Base-by-base conservation (phyloP, 2,329 filamentous ascomycete genomes). In the Pseudopithomyces maydicus region DNA sequence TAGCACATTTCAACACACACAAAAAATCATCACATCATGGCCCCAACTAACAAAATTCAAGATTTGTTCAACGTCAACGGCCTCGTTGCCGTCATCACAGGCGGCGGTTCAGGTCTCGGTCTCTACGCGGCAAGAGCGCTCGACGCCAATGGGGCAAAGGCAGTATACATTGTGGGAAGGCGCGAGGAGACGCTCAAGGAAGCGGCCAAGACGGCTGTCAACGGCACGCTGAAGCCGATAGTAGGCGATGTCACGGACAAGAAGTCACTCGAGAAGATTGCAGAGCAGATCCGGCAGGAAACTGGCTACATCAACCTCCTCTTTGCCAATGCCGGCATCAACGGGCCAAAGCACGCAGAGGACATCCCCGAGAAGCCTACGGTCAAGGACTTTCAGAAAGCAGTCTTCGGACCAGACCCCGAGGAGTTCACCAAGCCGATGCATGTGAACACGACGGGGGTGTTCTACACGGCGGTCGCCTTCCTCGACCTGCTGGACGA, bases 401-500 rank as follows among this genome's bases (percentile, higher is more conserved):
- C 48, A 1, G 38, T 43, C 2, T 51, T 51, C 17, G 26, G 3
- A 22, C 22, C 48, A 15, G 48, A 51, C 14, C 38, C 38, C 59
- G 29, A 60, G 58, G 68, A 53, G 1, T 74, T 77, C 12, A 76
- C 62, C 1, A 17, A 72, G 63, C 69, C 72, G 12, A 77, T 78
- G 17, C 75, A 77, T 11, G 73, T 79, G 1, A 80, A 80, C 22
- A 65, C 71, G 1, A 77, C 75, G 1, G 76, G 70, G 1, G 67
- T 75, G 1, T 79, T 77, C 58, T 80, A 77, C 53, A 80, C 77
- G 0, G 67, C 74, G 1, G 54, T 79, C 0, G 76, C 77, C 0
- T 80, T 80, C 54, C 60, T 80, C 46, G 65, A 74, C 1, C 64
- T 80, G 10, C 74, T 80, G 0, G 76, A 79, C n/a, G 74, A 70